Base-by-base conservation (phyloP, 1,284 basidiomycete species). In the Taiwanofungus camphoratus region DNA sequence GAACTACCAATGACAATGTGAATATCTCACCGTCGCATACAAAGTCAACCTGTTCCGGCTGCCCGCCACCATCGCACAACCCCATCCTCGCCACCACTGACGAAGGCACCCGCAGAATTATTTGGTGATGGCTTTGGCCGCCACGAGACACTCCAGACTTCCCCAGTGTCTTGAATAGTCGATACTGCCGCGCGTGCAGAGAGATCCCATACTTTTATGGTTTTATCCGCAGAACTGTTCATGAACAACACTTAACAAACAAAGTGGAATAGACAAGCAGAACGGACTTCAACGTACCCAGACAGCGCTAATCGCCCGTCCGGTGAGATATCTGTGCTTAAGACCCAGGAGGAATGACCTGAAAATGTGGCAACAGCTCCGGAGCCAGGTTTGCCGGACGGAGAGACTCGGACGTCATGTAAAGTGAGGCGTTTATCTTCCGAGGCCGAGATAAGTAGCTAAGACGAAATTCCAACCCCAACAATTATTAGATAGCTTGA, bases 71-170 rank as follows among this genome's bases (percentile, higher is more conserved):
- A 87, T 51, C 77, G 74, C 12, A 92, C 81, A 3, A 73, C 60
- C 7, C 85, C 86, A 53, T 92, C 89, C 52, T 92, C 86, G 2
- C 87, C 87, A 11, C 84, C 89, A 42, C 73, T 81, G 7, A 90
- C 81, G 59, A 92, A 93, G 18, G 81, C 79, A 44, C 79, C 76
- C 21, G 77, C 69, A 31, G 74, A 66, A 15, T 79, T 75, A 30
- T 66, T 57, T 21, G 72, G 66, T 8, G 79, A 63, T 12, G 74
- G 69, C 54, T 70, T 75, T 11, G 87, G 87, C 41, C 85, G 73
- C 90, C 90, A 93, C 16, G 82, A 79, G 6, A 93, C 82, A 13
- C 78, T 74, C 91, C 91, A 94, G 1, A 93, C 86, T 56, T 91
- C 87, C 15, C 82, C 84, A 1, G 79, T 77, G 39, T 90, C 84